Percentiles rank a stretch among this genome's conserved stretches.
Conservation (phyloP, 805 yeast genomes). For the Schwanniomyces polymorphus region DNA sequence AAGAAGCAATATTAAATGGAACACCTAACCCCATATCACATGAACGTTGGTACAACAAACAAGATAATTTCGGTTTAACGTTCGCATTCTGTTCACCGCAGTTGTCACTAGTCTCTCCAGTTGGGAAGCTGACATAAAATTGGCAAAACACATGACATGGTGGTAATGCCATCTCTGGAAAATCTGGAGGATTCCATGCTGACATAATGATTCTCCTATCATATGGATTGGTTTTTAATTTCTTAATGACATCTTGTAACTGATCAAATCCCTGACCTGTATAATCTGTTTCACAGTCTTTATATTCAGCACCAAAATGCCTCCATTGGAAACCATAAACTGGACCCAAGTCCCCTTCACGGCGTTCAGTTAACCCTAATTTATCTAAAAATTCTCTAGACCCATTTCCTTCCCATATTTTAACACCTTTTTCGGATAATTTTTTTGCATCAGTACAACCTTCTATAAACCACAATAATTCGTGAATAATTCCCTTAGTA, state of each 20-base stretch:
- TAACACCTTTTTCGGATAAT: conserved; percentile 82
- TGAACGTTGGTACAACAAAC: conserved; percentile 93
- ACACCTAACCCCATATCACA: conserved; percentile 99
- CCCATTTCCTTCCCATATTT: conserved; percentile 99
- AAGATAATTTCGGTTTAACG: conserved; percentile 68
- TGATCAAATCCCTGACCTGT: conserved; percentile 90
- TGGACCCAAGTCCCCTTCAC: conserved; percentile 96
- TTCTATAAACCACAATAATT: conserved; percentile 86
- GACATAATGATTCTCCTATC: conserved; percentile 92
- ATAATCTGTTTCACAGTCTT: conserved; percentile 84
- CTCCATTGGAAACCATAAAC: conserved; percentile 99
- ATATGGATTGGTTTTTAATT: conserved; percentile 83
- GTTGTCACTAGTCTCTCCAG: conserved; percentile 24
- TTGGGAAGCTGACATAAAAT: conserved; percentile 88
- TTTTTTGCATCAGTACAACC: conserved; percentile 88
- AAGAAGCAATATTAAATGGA: conserved; percentile 96
- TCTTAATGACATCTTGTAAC: conserved; percentile 72
- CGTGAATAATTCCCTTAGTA: conserved; percentile 84
- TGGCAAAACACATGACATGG: conserved; percentile 98
- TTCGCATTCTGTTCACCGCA: conserved; percentile 11
- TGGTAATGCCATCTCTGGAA: conserved; percentile 92
- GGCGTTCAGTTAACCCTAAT: conserved; percentile 73
- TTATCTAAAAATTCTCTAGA: conserved; percentile 86
- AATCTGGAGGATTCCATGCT: conserved; percentile 99
- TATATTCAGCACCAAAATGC: conserved; percentile 94